phyloP scores from a whole-genome alignment of 1,284 basidiomycete genomes.

The Phlebopus sp. region DNA sequence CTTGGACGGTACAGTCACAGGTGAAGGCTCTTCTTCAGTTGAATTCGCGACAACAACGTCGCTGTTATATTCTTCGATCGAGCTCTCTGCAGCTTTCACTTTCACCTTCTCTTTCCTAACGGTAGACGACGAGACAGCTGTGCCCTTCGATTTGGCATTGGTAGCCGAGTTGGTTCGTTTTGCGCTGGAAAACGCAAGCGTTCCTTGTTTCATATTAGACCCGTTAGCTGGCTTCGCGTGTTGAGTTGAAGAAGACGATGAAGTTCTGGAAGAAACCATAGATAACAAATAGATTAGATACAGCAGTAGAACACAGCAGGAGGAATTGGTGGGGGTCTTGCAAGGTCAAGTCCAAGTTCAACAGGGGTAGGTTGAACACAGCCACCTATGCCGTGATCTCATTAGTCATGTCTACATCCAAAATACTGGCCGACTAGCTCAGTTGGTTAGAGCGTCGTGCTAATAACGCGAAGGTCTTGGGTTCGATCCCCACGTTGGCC shows the following conservation, averaged over 20 bases:
- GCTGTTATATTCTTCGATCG: background rate
- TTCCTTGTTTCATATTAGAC: constrained; percentile 43
- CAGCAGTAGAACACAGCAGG: background rate
- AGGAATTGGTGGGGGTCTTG: no score
- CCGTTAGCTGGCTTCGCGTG: constrained; percentile 4
- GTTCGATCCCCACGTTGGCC: constrained; percentile 19
- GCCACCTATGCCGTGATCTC: constrained; percentile 1
- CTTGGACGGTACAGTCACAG: constrained; percentile 15
- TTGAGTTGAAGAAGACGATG: constrained; percentile 8
- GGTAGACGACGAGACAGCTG: constrained; percentile 10
- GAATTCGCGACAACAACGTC: constrained; percentile 12
- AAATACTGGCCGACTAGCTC: constrained; percentile 14
- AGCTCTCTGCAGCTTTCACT: constrained; percentile 8
- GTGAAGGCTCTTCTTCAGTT: constrained; percentile 18
- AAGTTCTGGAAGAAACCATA: constrained; percentile 1
- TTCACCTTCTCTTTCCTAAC: constrained; percentile 13
- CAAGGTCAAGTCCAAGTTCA: background rate
- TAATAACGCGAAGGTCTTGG: constrained; percentile 20
- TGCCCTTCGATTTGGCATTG: constrained; percentile 32
- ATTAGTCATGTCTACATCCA: accelerated
- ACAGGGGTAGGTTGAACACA: constrained; percentile 1
- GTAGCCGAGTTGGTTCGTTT: constrained; percentile 45
- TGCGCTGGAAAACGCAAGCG: constrained; percentile 45
- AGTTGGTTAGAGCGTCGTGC: constrained; percentile 30
- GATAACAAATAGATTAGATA: background rate